Base-by-base conservation (phyloP, 768 basidiomycete species). In the Agaricus blazei region DNA sequence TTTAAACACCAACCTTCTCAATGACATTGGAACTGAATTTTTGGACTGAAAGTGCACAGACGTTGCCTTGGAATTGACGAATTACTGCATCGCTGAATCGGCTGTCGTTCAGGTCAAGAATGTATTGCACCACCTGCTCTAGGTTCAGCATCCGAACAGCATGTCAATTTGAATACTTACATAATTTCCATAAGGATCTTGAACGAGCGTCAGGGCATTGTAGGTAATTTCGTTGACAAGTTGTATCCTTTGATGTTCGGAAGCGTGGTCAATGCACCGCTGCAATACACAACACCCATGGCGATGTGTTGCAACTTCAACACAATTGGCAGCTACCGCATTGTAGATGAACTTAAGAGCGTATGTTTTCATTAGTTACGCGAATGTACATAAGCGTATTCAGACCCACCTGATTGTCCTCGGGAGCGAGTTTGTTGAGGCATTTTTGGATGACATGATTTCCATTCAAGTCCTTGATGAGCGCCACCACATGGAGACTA, bases 21-120 rank as follows among this genome's bases (percentile, higher is more conserved):
- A 97, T 95, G 58, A 99, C 97, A 69, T 99, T 99, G 58, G 96
- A 98, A 59, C 93, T 96, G 74, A 99, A 99, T 74, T 99, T 99
- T 70, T 99, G 97, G 14, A 98, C 96, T 4, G 95, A 98, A 51
- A 99, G 75, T 4, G 93, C 93, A 69, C 95, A 98, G 57, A 98
- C 92, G 65, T 99, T 98, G 63, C 97, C 97, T 51, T 91, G 76
- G 72, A 98, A 99, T 67, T 98, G 97, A 60, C 96, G 87, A 63
- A 98, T 98, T 62, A 99, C 91, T 48, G 80, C 96, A 72, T 98
- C 96, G 61, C 93, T 96, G 80, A 98, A 99, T 43, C 97, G 84
- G 70, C 92, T 95, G 75, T 99, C 97, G 72, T 98, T 98, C 64
- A 99, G 73, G 68, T 99, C 97, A 57, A 99, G 82, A 58, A 98